phyloP scores from a whole-genome alignment of 306 rosid species.

The Citrullus colocynthis region DNA sequence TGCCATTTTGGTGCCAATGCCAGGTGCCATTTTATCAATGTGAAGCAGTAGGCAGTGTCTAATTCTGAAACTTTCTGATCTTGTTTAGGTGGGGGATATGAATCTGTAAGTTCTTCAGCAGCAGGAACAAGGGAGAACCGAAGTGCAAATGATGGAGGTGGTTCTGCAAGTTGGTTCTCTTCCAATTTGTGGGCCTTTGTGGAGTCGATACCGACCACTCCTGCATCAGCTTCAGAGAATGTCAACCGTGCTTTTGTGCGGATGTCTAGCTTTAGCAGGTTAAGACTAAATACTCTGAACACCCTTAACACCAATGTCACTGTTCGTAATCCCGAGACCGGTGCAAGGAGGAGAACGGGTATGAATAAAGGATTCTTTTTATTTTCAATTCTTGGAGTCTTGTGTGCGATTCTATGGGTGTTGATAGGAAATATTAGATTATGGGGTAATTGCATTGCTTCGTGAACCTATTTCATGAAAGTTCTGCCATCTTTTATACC shows the following conservation, averaged over 20 bases:
- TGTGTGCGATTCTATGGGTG: slow-evolving; percentile 67
- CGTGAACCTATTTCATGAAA: neutral
- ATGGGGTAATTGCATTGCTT: neutral
- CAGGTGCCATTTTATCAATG: slow-evolving; percentile 9
- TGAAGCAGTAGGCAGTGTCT: slow-evolving; percentile 15
- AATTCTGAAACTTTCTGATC: slow-evolving; percentile 36
- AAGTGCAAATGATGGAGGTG: slow-evolving; percentile 19
- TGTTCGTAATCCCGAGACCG: slow-evolving; percentile 32
- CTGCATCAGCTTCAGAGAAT: slow-evolving; percentile 90
- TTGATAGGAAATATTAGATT: slow-evolving; percentile 14
- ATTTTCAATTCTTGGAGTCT: slow-evolving; percentile 52
- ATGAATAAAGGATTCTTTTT: slow-evolving; percentile 48
- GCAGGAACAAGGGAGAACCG: slow-evolving; percentile 34
- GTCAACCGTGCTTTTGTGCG: slow-evolving; percentile 68
- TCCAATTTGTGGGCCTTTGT: slow-evolving; percentile 87
- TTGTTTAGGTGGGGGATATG: slow-evolving; percentile 58
- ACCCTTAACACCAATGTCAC: slow-evolving; percentile 19
- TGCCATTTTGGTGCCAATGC: slow-evolving; percentile 3
- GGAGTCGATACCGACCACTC: slow-evolving; percentile 93
- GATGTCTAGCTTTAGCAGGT: slow-evolving; percentile 76
- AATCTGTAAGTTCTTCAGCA: slow-evolving; percentile 22
- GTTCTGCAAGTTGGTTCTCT: slow-evolving; percentile 45
- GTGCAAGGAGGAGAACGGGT: slow-evolving; percentile 23
- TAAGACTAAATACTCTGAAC: slow-evolving; percentile 28
- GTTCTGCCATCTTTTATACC: neutral